Evolutionary conservation across 345 rosid species (phyloP), one percentile per base, ranked within the genome.

Genomic region (Mangifera indica): DNA sequence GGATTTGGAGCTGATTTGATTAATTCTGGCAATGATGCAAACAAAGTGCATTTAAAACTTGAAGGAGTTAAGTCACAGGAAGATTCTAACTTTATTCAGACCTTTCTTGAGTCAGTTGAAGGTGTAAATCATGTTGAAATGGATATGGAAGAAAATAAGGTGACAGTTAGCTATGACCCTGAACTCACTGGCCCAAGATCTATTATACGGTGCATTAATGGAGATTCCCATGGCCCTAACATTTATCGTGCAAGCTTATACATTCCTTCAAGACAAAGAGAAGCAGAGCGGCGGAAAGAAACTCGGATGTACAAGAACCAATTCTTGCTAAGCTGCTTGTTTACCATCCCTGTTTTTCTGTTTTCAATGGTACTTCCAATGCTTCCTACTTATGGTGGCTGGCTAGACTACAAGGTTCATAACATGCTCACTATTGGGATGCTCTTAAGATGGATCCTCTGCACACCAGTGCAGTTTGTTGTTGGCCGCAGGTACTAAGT

Each of bases 311-410:
- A 86, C 45, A 85, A 86, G 76, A 80, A 81, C 66, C 90, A 83
- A 70, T 89, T 89, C 73, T 67, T 87, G 10, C 37, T 73, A 53
- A 87, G 94, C 72, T 85, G 94, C 74, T 74, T 89, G 37, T 89
- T 89, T 72, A 85, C 90, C 0, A 78, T 84, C 76, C 94, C 94
- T 21, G 82, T 89, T 13, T 77, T 89, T 44, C 46, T 81, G 37
- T 89, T 83, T 63, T 85, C 94, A 69, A 89, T 89, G 94, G 86
- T 83, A 32, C 87, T 89, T 80, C 94, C 94, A 0, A 87, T 89
- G 94, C 76, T 89, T 83, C 86, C 77, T 73, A 84, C 88, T 66
- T 83, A 77, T 76, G 91, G 88, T 40, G 60, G 77, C 75, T 89
- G 94, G 94, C 73, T 89, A 61, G 83, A 82, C 34, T 72, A 73